phyloP scores from a whole-genome alignment of 768 basidiomycete species.

The Omphalotus guepiniiformis region DNA sequence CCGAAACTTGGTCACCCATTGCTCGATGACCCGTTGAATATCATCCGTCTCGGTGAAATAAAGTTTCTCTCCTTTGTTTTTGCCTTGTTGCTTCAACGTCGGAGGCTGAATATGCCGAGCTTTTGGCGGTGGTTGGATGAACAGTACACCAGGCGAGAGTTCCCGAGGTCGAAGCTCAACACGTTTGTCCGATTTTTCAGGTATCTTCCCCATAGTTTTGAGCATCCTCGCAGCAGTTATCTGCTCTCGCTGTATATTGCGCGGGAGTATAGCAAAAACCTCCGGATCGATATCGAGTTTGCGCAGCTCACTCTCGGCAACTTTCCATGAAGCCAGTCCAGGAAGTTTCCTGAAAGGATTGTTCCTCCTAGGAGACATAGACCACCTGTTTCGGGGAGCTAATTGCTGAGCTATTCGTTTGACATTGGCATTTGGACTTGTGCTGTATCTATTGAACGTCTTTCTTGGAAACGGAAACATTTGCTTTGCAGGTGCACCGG shows the following conservation, averaged over 20 bases:
- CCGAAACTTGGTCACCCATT: conserved; percentile 68
- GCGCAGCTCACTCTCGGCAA: conserved; percentile 54
- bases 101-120: conserved; percentile 49
- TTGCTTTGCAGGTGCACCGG: not conserved
- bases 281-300: conserved; percentile 70
- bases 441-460: conserved; percentile 28
- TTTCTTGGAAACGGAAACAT: conserved; percentile 13
- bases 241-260: conserved; percentile 69
- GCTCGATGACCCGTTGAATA: conserved; percentile 64
- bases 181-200: conserved; percentile 36
- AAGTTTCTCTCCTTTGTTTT: conserved; percentile 48
- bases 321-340: conserved; percentile 32
- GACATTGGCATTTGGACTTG: conserved; percentile 38
- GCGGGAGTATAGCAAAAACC: conserved; percentile 63
- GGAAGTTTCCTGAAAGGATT: conserved; percentile 32
- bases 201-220: conserved; percentile 36
- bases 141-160: conserved; percentile 34
- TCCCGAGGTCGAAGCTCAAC: conserved; percentile 55
- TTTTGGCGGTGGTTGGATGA: conserved; percentile 49
- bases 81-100: conserved; percentile 52
- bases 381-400: conserved; percentile 39
- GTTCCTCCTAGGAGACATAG: conserved; percentile 24
- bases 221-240: conserved; percentile 54
- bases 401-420: conserved; percentile 62
- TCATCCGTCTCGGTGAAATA: conserved; percentile 64